Percentiles rank a stretch among this genome's conserved stretches.
These are phyloP conservation scores for Bondarzewia mesenterica DNA, from an alignment of 1,284 basidiomycete genomes.

Conservation along the genomic window DNA sequence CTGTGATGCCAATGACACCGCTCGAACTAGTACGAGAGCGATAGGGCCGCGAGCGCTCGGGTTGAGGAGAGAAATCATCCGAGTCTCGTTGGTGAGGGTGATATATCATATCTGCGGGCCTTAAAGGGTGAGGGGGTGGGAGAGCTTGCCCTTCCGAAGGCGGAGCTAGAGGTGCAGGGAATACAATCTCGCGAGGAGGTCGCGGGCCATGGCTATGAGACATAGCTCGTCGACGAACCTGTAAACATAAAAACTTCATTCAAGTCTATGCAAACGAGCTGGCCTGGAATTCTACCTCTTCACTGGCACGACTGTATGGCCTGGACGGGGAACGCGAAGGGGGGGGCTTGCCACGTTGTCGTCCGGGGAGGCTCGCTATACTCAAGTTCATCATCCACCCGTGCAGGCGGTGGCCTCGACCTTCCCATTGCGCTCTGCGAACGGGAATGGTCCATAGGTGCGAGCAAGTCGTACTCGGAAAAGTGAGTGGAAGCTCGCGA, in stretches of 20 bases:
- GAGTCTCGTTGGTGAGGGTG: background rate
- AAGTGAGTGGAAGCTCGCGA: constrained; percentile 13
- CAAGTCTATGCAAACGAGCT: background rate
- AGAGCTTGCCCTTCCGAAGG: constrained; percentile 4
- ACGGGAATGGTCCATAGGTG: constrained; percentile 6
- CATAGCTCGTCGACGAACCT: background rate
- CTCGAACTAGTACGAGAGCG: constrained; percentile 23
- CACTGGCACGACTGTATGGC: background rate
- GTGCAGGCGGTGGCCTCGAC: background rate
- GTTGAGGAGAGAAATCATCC: background rate
- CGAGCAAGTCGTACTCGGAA: constrained; percentile 13
- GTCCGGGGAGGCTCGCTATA: constrained; percentile 2
- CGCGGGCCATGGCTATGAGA: constrained; percentile 5
- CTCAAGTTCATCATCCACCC: constrained; percentile 6
- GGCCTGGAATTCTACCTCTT: no score
- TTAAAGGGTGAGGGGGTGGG: background rate
- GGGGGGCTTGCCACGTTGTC: background rate
- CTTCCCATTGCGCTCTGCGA: background rate
- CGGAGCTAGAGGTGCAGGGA: constrained; percentile 10
- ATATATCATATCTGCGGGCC: no score
- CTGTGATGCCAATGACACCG: constrained; percentile 24
- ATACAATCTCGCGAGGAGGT: constrained; percentile 8
- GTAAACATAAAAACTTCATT: background rate
- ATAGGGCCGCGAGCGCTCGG: constrained; percentile 3
- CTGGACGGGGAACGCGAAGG: background rate